Evolutionary conservation across 2,329 filamentous ascomycete genomes (phyloP).

Genomic region (Saccharata proteae): DNA sequence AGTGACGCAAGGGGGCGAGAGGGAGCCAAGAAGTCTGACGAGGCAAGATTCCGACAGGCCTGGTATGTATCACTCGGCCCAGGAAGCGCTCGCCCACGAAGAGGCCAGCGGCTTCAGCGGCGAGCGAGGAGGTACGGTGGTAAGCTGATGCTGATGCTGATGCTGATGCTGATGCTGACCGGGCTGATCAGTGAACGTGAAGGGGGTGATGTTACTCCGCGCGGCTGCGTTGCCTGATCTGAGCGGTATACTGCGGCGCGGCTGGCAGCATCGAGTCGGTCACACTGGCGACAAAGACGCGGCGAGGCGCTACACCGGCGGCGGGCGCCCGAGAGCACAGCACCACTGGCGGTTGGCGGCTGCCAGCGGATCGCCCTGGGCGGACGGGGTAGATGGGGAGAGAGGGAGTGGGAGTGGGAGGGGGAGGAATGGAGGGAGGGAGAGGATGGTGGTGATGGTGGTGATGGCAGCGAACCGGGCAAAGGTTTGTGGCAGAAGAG

Average conservation of each 20-base stretch:
- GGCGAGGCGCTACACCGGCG: conserved; percentile 2
- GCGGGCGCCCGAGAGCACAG: not conserved
- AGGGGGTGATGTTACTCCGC: conserved; percentile 5
- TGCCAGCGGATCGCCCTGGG: too few relatives aligned
- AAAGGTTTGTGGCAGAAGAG: too few relatives aligned
- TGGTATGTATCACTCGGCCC: conserved; percentile 8
- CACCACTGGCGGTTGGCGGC: too few relatives aligned
- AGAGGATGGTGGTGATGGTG: not conserved
- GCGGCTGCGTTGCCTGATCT: conserved; percentile 7
- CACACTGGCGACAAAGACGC: conserved; percentile 7
- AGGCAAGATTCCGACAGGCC: conserved; percentile 5
- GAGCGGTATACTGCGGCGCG: conserved; percentile 5
- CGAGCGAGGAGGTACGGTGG: conserved; percentile 2
- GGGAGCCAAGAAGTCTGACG: conserved; percentile 6
- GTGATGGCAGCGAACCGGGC: too few relatives aligned
- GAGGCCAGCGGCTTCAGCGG: too few relatives aligned
- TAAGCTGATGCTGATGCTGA: conserved; percentile 10
- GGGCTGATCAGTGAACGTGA: too few relatives aligned
- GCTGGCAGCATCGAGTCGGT: conserved; percentile 8
- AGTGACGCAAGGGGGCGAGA: conserved; percentile 8
- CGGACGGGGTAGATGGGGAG: too few relatives aligned
- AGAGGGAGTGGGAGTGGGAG: not conserved
- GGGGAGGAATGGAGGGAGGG: not conserved
- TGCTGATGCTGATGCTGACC: too few relatives aligned
- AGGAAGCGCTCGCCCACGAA: conserved; percentile 4